These are phyloP conservation scores for Rauvolfia tetraphylla DNA, from an alignment of 257 asterid species.

Conservation along the genomic window DNA sequence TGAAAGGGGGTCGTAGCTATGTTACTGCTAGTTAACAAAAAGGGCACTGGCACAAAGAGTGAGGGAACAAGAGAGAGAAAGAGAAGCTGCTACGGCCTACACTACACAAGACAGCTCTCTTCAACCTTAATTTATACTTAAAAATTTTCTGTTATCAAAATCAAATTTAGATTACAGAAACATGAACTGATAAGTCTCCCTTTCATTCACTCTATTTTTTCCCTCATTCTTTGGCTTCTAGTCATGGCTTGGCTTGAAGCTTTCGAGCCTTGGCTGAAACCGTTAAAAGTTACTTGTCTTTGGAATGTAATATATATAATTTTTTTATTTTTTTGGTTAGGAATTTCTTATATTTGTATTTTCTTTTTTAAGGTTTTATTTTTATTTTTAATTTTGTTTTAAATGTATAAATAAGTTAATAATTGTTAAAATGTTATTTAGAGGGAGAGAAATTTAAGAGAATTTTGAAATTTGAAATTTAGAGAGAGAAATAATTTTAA, in stretches of 20 bases:
- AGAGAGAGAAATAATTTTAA: too few relatives aligned
- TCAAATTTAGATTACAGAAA: background rate
- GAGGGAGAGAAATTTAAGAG: too few relatives aligned
- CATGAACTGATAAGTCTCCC: background rate
- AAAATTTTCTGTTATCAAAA: background rate
- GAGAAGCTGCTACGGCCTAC: slow-evolving; percentile 3
- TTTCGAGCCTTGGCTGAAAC: slow-evolving; percentile 10
- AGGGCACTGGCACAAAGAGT: slow-evolving; percentile 5
- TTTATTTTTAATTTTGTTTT: too few relatives aligned
- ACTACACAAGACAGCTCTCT: background rate
- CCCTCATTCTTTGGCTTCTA: background rate
- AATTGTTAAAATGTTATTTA: too few relatives aligned
- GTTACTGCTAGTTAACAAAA: slow-evolving; percentile 6
- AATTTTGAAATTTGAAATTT: too few relatives aligned
- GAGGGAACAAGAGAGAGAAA: background rate
- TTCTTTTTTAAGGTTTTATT: too few relatives aligned
- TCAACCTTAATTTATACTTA: slow-evolving; percentile 16
- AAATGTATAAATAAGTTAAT: too few relatives aligned
- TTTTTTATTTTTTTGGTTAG: background rate
- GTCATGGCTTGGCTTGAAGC: slow-evolving; percentile 18
- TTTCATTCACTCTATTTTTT: background rate
- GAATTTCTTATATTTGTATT: too few relatives aligned
- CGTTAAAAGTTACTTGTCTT: background rate
- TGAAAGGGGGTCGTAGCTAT: background rate
- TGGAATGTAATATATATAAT: too few relatives aligned